These are phyloP conservation scores for Rubus parviflorus DNA, from an alignment of 306 rosid species.

Conservation along the genomic window DNA sequence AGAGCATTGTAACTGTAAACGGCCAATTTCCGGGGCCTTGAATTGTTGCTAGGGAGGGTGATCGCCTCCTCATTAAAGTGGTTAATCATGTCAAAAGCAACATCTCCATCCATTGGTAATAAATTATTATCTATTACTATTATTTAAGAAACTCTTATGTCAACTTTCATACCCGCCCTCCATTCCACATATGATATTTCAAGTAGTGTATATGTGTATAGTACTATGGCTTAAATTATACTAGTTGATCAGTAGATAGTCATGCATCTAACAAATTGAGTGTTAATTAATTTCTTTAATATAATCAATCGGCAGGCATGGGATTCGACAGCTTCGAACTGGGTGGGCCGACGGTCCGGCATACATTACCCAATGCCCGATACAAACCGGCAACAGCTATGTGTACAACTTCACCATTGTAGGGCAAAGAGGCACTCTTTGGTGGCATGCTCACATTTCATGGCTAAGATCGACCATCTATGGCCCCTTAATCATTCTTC, in stretches of 20 bases:
- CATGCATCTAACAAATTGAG: no score
- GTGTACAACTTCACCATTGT: constrained; percentile 59
- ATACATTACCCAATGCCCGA: constrained; percentile 66
- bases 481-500: constrained; percentile 56
- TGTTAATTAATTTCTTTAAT: no score
- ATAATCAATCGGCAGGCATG: constrained; percentile 52
- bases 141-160: no score
- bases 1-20: constrained; percentile 63
- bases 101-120: constrained; percentile 63
- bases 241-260: no score
- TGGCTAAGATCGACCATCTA: constrained; percentile 61
- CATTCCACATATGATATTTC: no score
- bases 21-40: constrained; percentile 82
- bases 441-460: constrained; percentile 67
- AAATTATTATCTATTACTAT: neutral
- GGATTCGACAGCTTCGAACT: constrained; percentile 49
- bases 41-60: constrained; percentile 70
- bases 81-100: constrained; percentile 53
- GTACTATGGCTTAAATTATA: no score
- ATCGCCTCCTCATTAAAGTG: constrained; percentile 52
- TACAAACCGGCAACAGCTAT: constrained; percentile 57
- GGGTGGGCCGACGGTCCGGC: constrained; percentile 77
- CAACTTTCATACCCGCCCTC: no score
- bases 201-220: no score
- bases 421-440: constrained; percentile 67